A percentile compares a stretch with the other conserved stretches of the same genome.
These are phyloP conservation scores for Chrysanthemum makinoi DNA, from an alignment of 129 eudicot species.

Conservation along the genomic window DNA sequence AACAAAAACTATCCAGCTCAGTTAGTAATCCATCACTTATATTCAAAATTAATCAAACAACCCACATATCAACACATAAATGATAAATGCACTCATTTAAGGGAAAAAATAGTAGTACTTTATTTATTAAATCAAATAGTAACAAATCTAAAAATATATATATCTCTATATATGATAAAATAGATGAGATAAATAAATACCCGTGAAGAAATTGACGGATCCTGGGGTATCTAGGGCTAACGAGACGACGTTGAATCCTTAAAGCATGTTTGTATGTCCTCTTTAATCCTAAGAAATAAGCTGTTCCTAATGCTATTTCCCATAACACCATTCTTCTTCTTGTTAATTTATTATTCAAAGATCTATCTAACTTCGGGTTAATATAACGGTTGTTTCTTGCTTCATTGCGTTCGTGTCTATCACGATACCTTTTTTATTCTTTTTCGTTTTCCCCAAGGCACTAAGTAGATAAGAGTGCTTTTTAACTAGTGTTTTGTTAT, in stretches of 20 bases:
- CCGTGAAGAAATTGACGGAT: conserved; percentile 63
- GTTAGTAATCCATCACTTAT: too few species aligned
- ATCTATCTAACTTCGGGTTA: too few species aligned
- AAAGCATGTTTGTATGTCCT: conserved; percentile 64
- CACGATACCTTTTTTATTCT: conserved; percentile 2
- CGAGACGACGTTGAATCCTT: conserved; percentile 68
- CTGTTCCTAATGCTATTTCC: conserved; percentile 85
- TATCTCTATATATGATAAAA: not conserved
- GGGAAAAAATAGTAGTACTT: too few species aligned
- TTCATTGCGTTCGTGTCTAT: not conserved
- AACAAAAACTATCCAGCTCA: too few species aligned
- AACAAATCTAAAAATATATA: not conserved
- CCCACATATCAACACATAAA: too few species aligned
- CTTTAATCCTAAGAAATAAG: conserved; percentile 79
- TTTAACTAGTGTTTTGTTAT: not conserved
- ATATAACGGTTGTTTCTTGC: too few species aligned
- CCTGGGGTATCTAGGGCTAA: conserved; percentile 54
- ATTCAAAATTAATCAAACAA: too few species aligned
- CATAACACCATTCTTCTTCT: conserved; percentile 64
- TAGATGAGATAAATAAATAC: conserved; percentile 24
- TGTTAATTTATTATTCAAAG: conserved; percentile 1
- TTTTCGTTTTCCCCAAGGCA: conserved; percentile 30
- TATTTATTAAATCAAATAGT: too few species aligned
- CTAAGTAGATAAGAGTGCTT: not conserved
- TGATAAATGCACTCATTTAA: too few species aligned